Evolutionary conservation across 257 asterid genomes (phyloP).

Genomic region (Verbascum thapsus): DNA sequence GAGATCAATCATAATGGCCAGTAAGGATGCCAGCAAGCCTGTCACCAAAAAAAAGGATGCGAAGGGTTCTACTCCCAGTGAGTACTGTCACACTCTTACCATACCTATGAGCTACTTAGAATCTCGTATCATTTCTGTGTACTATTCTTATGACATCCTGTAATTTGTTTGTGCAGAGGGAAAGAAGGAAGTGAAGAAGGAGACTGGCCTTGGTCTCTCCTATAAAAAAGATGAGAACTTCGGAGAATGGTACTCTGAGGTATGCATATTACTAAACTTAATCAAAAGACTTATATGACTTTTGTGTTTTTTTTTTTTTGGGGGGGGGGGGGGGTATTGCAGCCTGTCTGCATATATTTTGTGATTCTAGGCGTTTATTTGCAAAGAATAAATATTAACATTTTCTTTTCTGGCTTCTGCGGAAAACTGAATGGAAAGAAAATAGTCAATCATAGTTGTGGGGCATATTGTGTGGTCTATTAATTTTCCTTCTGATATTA

Average conservation of each 20-base stretch:
- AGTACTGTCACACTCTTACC: slow-evolving; percentile 27
- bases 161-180: slow-evolving; percentile 53
- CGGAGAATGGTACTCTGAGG: slow-evolving; percentile 99
- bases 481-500: too few relatives aligned
- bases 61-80: slow-evolving; percentile 39
- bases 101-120: slow-evolving; percentile 12
- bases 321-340: too few relatives aligned
- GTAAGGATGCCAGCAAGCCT: slow-evolving; percentile 42
- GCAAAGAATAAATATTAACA: too few relatives aligned
- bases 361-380: slow-evolving; percentile 21
- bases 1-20: slow-evolving; percentile 39
- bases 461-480: too few relatives aligned
- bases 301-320: background rate
- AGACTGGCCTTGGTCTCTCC: slow-evolving; percentile 92
- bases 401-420: too few relatives aligned
- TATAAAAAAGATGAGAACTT: slow-evolving; percentile 86
- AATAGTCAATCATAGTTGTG: too few relatives aligned
- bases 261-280: slow-evolving; percentile 30
- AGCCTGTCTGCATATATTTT: background rate
- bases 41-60: too few relatives aligned
- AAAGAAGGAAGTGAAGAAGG: slow-evolving; percentile 91
- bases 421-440: too few relatives aligned
- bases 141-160: slow-evolving; percentile 11
- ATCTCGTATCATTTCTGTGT: background rate
- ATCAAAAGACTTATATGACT: background rate